Conservation (phyloP, 2,329 filamentous ascomycete genomes). For the Aspergillus pseudotamarii region DNA sequence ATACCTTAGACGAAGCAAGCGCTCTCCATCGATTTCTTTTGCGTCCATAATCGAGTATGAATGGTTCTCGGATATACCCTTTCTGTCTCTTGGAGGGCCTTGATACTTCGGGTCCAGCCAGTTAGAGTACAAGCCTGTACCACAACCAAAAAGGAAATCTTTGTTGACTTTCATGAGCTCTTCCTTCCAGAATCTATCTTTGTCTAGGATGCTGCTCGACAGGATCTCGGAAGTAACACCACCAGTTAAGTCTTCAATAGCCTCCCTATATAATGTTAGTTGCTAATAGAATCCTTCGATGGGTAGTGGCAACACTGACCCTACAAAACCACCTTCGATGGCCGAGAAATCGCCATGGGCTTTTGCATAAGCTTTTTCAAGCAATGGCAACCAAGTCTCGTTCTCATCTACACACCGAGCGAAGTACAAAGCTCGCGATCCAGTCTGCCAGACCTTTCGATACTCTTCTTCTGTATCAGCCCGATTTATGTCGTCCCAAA, state of each 20-base stretch:
- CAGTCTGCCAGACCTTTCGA: conserved; percentile 70
- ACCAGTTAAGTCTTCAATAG: conserved; percentile 61
- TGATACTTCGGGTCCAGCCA: conserved; percentile 43
- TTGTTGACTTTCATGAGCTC: conserved; percentile 79
- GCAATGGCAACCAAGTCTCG: conserved; percentile 78
- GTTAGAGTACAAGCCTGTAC: conserved; percentile 49
- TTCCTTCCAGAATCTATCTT: conserved; percentile 80
- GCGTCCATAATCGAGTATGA: conserved; percentile 63
- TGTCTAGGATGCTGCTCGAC: conserved; percentile 57
- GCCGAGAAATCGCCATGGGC: conserved; percentile 78
- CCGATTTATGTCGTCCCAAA: conserved; percentile 74
- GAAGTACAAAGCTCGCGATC: conserved; percentile 77
- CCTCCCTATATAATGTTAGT: conserved; percentile 45
- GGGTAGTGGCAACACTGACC: conserved; percentile 37
- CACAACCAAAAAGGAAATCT: conserved; percentile 63
- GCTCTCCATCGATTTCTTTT: conserved; percentile 62
- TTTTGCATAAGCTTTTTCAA: conserved; percentile 85
- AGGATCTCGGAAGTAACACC: conserved; percentile 52
- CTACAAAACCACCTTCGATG: conserved; percentile 74
- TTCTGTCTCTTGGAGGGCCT: conserved; percentile 41
- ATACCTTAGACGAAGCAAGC: conserved; percentile 65
- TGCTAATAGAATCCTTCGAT: not conserved
- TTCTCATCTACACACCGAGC: conserved; percentile 74
- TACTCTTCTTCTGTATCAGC: conserved; percentile 73
- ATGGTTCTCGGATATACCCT: conserved; percentile 53